Percentiles rank a stretch among this genome's conserved stretches.
These are phyloP conservation scores for Didymosphaeria variabile DNA, from an alignment of 2,329 filamentous ascomycete species.

Conservation along the genomic window DNA sequence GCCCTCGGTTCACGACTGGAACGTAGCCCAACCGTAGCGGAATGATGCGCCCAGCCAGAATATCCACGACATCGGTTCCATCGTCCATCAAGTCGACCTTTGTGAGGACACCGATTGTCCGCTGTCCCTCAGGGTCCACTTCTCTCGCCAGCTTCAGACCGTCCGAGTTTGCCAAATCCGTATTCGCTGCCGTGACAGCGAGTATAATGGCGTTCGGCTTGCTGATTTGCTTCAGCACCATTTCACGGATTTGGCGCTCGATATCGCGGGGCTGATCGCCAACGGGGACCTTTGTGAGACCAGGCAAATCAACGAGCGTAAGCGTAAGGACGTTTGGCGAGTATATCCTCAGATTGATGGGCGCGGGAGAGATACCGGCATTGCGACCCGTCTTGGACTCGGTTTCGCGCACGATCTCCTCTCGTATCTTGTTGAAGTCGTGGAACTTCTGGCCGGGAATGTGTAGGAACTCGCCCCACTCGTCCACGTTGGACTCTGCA, in stretches of 20 bases:
- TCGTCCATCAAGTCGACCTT: constrained; percentile 99
- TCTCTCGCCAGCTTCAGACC: constrained; percentile 95
- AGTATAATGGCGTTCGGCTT: constrained; percentile 98
- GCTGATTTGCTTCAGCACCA: constrained; percentile 98
- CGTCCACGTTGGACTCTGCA: constrained; percentile 88
- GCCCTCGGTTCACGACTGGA: constrained; percentile 96
- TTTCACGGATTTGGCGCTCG: constrained; percentile 94
- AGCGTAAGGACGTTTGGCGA: constrained; percentile 97
- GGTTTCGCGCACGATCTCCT: constrained; percentile 96
- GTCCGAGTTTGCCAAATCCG: constrained; percentile 98
- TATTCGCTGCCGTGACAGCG: constrained; percentile 95
- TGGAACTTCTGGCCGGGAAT: constrained; percentile 97
- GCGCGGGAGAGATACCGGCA: constrained; percentile 92
- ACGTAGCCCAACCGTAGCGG: constrained; percentile 94
- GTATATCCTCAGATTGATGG: constrained; percentile 98
- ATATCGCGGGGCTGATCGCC: constrained; percentile 97
- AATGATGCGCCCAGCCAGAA: constrained; percentile 96
- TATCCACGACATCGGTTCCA: constrained; percentile 97
- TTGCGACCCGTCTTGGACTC: constrained; percentile 96
- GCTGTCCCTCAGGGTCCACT: constrained; percentile 95
- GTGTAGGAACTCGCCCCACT: constrained; percentile 99
- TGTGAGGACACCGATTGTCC: constrained; percentile 97
- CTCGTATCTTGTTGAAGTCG: constrained; percentile 98
- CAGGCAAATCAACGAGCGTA: constrained; percentile 94
- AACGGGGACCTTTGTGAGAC: constrained; percentile 94